A percentile compares a stretch with the other conserved stretches of the same genome.
phyloP scores from a whole-genome alignment of 106 monocot genomes.

The Phalaenopsis equestris region DNA sequence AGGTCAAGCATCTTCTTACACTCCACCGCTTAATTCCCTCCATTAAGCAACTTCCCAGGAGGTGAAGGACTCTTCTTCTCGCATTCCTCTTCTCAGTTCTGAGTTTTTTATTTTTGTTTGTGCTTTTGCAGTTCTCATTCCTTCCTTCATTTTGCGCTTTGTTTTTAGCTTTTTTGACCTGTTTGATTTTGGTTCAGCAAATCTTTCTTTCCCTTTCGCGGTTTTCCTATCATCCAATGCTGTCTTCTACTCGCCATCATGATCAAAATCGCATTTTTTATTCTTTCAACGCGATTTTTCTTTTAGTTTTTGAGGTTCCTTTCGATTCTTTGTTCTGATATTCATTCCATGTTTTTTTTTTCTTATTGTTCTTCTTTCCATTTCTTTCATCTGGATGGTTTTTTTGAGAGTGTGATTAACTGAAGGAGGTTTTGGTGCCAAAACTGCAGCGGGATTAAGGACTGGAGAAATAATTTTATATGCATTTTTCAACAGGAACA shows the following conservation, averaged over 20 bases:
- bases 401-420: not conserved
- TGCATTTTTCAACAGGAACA: conserved; percentile 42
- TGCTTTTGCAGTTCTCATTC: not conserved
- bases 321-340: not conserved
- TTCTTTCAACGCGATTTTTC: not conserved
- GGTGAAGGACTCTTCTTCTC: not conserved
- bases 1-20: conserved; percentile 1
- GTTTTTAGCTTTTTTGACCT: not conserved
- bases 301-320: not conserved
- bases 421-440: no score
- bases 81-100: not conserved
- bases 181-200: not conserved
- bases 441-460: not conserved
- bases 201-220: not conserved
- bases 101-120: not conserved
- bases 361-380: not conserved
- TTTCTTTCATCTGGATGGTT: not conserved
- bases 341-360: not conserved
- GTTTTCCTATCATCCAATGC: not conserved
- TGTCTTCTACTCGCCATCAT: not conserved
- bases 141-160: not conserved
- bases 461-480: conserved; percentile 8
- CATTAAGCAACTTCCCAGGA: not conserved
- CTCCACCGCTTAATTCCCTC: not conserved
- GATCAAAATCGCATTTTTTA: not conserved